Evolutionary conservation across 371 early-diverging fungal genomes (phyloP), one percentile per base, ranked within the genome.

Genomic region (Mucor saturninus): DNA sequence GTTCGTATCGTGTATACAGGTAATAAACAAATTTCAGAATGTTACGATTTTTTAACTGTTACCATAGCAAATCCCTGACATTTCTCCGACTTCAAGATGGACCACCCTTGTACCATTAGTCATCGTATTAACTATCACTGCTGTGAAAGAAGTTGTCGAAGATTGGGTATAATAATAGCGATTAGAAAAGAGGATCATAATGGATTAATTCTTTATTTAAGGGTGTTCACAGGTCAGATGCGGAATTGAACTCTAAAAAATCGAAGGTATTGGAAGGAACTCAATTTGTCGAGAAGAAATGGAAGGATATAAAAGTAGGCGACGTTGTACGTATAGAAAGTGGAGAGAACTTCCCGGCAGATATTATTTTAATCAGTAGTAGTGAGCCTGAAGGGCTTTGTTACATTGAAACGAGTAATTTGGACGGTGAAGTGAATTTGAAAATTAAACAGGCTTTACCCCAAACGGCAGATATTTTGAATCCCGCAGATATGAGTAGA

Each of bases 111-210:
- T 98, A 40, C 99, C 99, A 2, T 84, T 99, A 50, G 64, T 78
- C 3, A 86, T 96, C 61, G 97, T 99, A 2, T 74, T 99, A 61
- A 74, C 90, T 32, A 93, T 92, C 32, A 95, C 98, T 4, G 99
- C 96, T 26, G 79, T 93, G 50, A 99, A 99, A 77, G 99, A 99
- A 76, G 82, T 94, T 7, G 77, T 96, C 48, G 99, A 99, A 72
- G 99, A 99, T 72, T 80, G 86, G 70, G 90, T 88, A 83, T 79
- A 83, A 4, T 21, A 29, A 5, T 31, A 42, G 11, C 2, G 14
- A 14, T 11, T 51, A 28, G 58, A 30, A 61, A 35, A 37, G 21
- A 46, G 21, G 21, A 21, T 21, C 21, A 21, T 21, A 21, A 21
- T 21, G 21, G 21, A 21, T 21, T 21, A 21, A 21, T 21, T 21